Conservation (phyloP, 176 grass and related monocot species). For the Secale cereale region DNA sequence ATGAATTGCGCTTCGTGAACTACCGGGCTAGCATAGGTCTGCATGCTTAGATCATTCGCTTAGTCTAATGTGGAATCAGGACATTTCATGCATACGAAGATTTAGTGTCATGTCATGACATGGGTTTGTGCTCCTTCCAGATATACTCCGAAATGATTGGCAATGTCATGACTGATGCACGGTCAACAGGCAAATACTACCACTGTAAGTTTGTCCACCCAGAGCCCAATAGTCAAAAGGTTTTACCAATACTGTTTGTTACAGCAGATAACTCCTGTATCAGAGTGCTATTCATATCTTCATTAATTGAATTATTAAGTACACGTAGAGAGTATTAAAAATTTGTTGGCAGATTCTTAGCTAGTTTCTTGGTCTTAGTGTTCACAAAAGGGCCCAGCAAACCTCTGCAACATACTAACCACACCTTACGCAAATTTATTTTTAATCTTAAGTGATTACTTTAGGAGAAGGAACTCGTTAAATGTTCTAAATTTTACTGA, state of each 20-base stretch:
- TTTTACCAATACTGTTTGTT: background rate
- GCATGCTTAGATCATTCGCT: background rate
- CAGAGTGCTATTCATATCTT: background rate
- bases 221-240: background rate
- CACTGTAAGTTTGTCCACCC: constrained; percentile 76
- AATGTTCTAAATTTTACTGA: constrained; percentile 10
- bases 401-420: background rate
- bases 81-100: background rate
- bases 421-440: background rate
- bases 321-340: background rate
- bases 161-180: constrained; percentile 99
- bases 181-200: constrained; percentile 98
- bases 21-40: background rate
- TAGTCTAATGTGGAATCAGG: background rate
- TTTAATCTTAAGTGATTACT: background rate
- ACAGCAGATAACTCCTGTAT: background rate
- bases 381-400: background rate
- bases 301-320: background rate
- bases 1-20: background rate
- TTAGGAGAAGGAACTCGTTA: background rate
- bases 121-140: constrained; percentile 32
- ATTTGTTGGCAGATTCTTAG: background rate
- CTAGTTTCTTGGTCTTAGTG: background rate
- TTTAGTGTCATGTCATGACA: constrained; percentile 8
- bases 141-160: constrained; percentile 99